Conservation (phyloP, 2,329 filamentous ascomycete genomes). For the Exophiala dermatitidis region DNA sequence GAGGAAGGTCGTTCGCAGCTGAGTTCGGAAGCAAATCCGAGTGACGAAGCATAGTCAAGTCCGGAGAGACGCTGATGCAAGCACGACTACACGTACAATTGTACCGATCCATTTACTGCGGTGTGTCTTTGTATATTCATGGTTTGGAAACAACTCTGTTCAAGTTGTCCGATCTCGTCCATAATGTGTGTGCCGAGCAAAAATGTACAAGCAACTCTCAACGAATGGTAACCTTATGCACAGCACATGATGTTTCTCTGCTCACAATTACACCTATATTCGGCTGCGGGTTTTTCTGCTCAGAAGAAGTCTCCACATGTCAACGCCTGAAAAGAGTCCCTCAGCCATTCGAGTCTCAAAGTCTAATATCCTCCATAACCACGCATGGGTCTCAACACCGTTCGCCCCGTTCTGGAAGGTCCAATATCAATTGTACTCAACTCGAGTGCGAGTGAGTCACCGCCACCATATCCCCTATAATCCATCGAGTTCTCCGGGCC, state of each 20-base stretch:
- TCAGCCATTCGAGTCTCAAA: neutral
- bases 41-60: neutral
- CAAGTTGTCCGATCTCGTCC: too few species aligned
- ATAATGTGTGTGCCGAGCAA: too few species aligned
- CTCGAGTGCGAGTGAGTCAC: constrained; percentile 50
- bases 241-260: neutral
- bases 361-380: constrained; percentile 20
- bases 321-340: neutral
- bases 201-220: neutral
- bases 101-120: too few species aligned
- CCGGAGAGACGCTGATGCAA: neutral
- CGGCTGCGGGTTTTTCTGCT: neutral
- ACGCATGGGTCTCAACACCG: constrained; percentile 12
- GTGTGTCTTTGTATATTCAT: too few species aligned
- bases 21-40: neutral
- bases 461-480: constrained; percentile 23
- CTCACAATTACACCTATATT: neutral
- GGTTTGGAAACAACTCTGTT: too few species aligned
- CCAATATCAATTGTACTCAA: constrained; percentile 48
- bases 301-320: neutral
- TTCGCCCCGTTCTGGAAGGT: constrained; percentile 21
- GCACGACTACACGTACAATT: neutral
- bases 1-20: constrained; percentile 1
- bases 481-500: neutral
- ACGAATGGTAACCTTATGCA: neutral